phyloP scores from a whole-genome alignment of 176 grass and related monocot species.

The Juncus effusus region DNA sequence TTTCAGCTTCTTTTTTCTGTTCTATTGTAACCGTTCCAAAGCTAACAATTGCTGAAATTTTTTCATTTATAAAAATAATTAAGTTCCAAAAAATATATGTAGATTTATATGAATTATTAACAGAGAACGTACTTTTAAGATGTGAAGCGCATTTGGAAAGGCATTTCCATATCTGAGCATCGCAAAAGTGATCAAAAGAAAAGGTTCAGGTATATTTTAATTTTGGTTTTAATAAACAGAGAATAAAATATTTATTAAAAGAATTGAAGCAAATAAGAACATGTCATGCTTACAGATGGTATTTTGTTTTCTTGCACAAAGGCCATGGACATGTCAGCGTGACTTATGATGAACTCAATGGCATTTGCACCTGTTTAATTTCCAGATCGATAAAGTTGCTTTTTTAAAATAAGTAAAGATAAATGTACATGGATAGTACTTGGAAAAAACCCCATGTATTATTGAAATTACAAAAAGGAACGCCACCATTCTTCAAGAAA shows the following conservation, averaged over 20 bases:
- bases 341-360: conserved; percentile 78
- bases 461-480: too few relatives aligned
- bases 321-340: conserved; percentile 89
- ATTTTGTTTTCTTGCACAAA: conserved; percentile 92
- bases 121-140: conserved; percentile 35
- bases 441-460: too few relatives aligned
- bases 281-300: conserved; percentile 54
- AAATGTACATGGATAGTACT: too few relatives aligned
- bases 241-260: not conserved
- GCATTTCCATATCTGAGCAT: conserved; percentile 36
- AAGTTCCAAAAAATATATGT: conserved; percentile 15
- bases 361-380: conserved; percentile 76
- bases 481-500: too few relatives aligned
- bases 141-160: conserved; percentile 30
- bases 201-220: not conserved
- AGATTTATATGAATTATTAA: conserved; percentile 4
- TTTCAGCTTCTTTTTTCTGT: conserved; percentile 59
- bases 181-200: not conserved
- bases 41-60: conserved; percentile 66
- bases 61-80: not conserved
- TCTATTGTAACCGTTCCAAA: conserved; percentile 59
- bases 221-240: not conserved
- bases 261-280: not conserved
- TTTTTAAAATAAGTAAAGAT: too few relatives aligned
- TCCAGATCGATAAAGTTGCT: not conserved